These are phyloP conservation scores for Ogataea ramenticola DNA, from an alignment of 805 yeast genomes.

Conservation along the genomic window DNA sequence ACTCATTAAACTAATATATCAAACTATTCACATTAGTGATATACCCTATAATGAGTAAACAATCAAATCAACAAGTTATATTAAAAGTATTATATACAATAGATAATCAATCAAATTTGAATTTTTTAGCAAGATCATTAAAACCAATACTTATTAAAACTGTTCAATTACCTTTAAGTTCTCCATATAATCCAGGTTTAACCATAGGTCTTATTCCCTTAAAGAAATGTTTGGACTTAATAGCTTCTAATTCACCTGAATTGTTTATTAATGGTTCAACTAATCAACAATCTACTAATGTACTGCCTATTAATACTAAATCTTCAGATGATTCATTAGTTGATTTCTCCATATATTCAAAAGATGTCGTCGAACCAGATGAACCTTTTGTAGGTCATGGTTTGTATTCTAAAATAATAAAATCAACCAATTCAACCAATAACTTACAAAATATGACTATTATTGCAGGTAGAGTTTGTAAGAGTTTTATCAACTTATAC, in stretches of 20 bases:
- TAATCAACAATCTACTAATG: no score
- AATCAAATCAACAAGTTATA: conserved; percentile 18
- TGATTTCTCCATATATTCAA: conserved; percentile 38
- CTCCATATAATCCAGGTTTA: conserved; percentile 32
- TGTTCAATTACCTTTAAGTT: conserved; percentile 33
- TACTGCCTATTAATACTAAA: no score
- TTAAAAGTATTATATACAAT: conserved; percentile 34
- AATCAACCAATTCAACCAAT: background rate
- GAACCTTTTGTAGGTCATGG: conserved; percentile 45
- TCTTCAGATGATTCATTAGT: background rate
- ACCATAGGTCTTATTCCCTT: conserved; percentile 35
- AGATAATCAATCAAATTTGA: conserved; percentile 30
- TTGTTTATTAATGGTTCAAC: conserved; percentile 18
- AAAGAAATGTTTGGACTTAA: conserved; percentile 37
- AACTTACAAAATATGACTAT: conserved; percentile 23
- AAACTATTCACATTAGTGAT: no score
- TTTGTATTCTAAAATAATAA: conserved; percentile 26
- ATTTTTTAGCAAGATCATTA: conserved; percentile 32
- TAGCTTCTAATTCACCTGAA: conserved; percentile 40
- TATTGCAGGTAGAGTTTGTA: conserved; percentile 50
- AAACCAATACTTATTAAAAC: conserved; percentile 31
- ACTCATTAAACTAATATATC: no score
- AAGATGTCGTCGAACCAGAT: conserved; percentile 45
- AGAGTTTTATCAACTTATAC: conserved; percentile 42
- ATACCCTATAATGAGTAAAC: conserved; percentile 5